Percentiles rank a stretch among this genome's conserved stretches.
Evolutionary conservation across 495 filamentous ascomycete species (phyloP).

Genomic region (Choiromyces venosus): DNA sequence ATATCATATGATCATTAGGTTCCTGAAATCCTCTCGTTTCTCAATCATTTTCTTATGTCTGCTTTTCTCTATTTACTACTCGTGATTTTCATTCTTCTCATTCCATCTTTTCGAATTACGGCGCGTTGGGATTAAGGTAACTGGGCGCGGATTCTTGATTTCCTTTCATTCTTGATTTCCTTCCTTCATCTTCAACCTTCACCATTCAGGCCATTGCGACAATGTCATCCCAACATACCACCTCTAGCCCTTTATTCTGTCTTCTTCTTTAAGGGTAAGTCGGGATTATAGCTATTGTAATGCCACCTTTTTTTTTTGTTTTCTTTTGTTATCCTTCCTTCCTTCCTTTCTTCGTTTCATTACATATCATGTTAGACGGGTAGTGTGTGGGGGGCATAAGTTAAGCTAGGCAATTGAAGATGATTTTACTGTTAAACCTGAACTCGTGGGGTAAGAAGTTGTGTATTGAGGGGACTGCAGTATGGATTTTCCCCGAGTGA

Average conservation of each 20-base stretch:
- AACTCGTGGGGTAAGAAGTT: not conserved
- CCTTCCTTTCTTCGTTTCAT: not conserved
- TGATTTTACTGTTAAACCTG: not conserved
- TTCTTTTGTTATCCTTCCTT: not conserved
- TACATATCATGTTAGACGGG: not conserved
- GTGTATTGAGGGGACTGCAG: not conserved
- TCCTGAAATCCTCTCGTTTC: not conserved
- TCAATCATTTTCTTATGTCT: not conserved
- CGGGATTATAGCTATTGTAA: not conserved
- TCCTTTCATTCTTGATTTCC: too few relatives aligned
- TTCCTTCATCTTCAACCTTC: not conserved
- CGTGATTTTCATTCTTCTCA: not conserved
- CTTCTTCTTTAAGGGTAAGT: not conserved
- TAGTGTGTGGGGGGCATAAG: not conserved
- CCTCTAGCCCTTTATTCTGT: not conserved
- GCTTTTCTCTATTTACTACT: not conserved
- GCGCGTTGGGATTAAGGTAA: slow-evolving; percentile 1
- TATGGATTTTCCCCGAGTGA: not conserved
- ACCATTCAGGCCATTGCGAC: not conserved
- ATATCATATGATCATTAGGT: not conserved
- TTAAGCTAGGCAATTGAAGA: not conserved
- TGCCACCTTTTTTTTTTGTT: not conserved
- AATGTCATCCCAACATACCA: not conserved
- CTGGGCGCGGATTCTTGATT: not conserved
- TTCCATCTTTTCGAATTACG: slow-evolving; percentile 2